phyloP scores from a whole-genome alignment of 2,329 filamentous ascomycete species.

The Hortaea werneckii region DNA sequence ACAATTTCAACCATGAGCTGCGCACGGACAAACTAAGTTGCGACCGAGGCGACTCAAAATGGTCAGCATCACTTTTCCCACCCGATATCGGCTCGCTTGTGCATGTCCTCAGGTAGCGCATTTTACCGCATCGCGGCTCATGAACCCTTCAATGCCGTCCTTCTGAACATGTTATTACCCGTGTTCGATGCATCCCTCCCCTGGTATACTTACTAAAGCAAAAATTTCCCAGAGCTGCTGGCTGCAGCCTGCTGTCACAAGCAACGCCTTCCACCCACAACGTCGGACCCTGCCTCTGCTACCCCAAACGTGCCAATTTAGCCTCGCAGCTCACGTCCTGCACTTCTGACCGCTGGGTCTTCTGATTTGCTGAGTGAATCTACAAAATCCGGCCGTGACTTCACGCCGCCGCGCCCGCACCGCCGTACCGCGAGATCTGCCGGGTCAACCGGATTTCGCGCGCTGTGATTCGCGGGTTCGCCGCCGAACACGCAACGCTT shows the following conservation, averaged over 20 bases:
- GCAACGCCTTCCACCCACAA: not conserved
- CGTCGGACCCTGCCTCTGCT: not conserved
- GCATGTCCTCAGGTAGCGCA: too few relatives aligned
- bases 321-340: slow-evolving; percentile 3
- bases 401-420: slow-evolving; percentile 5
- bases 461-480: not conserved
- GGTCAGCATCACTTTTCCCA: not conserved
- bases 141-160: not conserved
- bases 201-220: not conserved
- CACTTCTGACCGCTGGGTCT: not conserved
- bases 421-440: slow-evolving; percentile 3
- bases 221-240: not conserved
- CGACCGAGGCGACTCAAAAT: not conserved
- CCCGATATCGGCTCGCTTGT: not conserved
- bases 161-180: not conserved
- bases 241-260: not conserved
- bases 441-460: not conserved
- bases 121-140: too few relatives aligned
- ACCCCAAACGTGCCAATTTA: slow-evolving; percentile 3
- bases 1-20: not conserved
- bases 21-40: not conserved
- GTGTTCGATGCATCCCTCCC: too few relatives aligned
- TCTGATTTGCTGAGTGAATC: slow-evolving; percentile 4
- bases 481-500: not conserved
- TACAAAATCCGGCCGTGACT: not conserved